Base-by-base conservation (phyloP, 306 rosid genomes). In the Betula pendula region DNA sequence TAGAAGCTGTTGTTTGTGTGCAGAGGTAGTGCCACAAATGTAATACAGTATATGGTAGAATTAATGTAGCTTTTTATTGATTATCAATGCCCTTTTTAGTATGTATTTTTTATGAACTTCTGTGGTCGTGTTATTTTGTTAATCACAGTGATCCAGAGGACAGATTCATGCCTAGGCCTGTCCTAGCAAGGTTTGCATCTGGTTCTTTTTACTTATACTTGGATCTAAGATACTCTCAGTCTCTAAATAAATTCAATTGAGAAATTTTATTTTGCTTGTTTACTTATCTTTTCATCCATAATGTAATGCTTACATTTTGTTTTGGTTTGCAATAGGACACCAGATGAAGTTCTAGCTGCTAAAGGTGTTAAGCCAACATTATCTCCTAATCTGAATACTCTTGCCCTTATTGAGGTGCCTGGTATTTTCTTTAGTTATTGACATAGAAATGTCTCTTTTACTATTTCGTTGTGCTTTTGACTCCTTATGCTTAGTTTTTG, bases 291-390 rank as follows among this genome's bases (percentile, higher is more conserved):
- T 75, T 0, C 55, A 44, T 74, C 42, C 48, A 22, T 45, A 58
- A 7, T 38, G 15, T 72, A 51, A 49, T 47, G 33, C n/a, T 31
- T 76, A 78, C 74, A 60, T 63, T 42, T 31, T 42, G 24, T 71
- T 38, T 70, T 56, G 24, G 17, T 75, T 42, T 79, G 70, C 71
- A 80, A 67, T 55, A 94, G 98, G 87, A 94, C 98, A 73, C 97
- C 98, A 0, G 98, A 94, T 0, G 98, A 94, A 84, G 91, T 94
- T 81, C 87, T 92, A 79, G 97, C 97, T 80, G 97, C 97, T 75
- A 92, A 84, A 90, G 98, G 98, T 77, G 98, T 94, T 68, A 94
- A 94, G 85, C 98, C 98, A 27, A 94, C 97, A 31, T 82, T 94
- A 82, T 94, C 97, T 71, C 97, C 97, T 66, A 94, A 94, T 79